Base-by-base conservation (phyloP, 2,329 filamentous ascomycete genomes). In the Cladophialophora carrionii region DNA sequence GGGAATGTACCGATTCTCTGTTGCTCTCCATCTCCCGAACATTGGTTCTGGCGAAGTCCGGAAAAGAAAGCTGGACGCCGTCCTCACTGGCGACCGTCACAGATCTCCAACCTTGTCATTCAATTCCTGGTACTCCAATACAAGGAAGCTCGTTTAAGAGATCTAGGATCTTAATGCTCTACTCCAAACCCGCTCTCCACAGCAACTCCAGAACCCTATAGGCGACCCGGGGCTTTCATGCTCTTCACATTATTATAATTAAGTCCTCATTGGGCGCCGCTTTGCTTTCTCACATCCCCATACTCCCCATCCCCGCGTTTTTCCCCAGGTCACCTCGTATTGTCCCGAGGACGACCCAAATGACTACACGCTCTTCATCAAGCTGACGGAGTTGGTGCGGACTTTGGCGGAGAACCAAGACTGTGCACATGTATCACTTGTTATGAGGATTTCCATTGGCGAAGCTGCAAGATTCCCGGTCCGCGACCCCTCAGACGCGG, bases 361-460 rank as follows among this genome's bases (percentile, higher is more conserved):
- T 29, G 22, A 26, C 48, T 22, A 51, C 48, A 17, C 48, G 24
- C 37, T 26, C 8, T 51, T 51, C 20, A 26, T 12, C 22, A 51
- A 22, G 48, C 22, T 26, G 24, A 51, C 20, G 20, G 48, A 51
- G 24, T 17, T 22, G 12, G 20, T 20, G 57, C 57, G 57, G 57
- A 60, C 57, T 52, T 7, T 37, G 57, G 46, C 57, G 57, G 57
- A 52, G 57, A n/a, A 20, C 14, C n/a, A 2, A 51, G 29, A 20
- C 29, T 49, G 12, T 54, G 10, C 52, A 54, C 37, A 20, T 31
- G 17, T 57, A 24, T 57, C n/a, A 41, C 54, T 12, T 22, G n/a
- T 37, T 17, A 26, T 43, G 29, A 49, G 24, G 1, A 54, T 32
- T 24, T n/a, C 57, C 43, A 59, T 59, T 59, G 57, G 57, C 43